Conservation (phyloP, 257 asterid species). For the Solanum chiquidenum region DNA sequence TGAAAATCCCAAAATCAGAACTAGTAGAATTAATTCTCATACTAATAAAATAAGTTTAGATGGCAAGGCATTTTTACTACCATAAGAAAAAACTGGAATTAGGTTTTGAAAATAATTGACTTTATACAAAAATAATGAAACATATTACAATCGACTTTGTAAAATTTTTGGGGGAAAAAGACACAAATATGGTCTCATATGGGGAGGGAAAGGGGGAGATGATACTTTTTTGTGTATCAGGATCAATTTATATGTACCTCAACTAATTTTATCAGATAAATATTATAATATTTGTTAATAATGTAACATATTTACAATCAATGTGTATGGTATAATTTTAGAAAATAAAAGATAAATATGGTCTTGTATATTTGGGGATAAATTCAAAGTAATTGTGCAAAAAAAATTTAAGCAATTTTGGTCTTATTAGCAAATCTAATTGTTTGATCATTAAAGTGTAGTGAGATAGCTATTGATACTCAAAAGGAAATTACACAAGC, state of each 20-base stretch:
- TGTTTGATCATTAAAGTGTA: neutral
- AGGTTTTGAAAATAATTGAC: no score
- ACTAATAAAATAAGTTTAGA: no score
- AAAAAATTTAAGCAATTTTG: neutral
- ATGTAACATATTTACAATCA: neutral
- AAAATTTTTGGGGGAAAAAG: neutral
- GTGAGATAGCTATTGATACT: neutral
- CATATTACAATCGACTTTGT: no score
- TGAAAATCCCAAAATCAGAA: neutral
- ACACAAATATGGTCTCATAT: neutral
- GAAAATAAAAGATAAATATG: neutral
- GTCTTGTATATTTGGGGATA: neutral
- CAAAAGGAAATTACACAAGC: neutral
- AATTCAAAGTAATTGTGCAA: neutral
- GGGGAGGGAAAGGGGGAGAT: neutral
- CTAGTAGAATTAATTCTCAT: neutral
- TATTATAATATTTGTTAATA: neutral
- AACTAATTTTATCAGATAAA: no score
- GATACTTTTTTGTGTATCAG: neutral
- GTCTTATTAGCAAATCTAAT: neutral
- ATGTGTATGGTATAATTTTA: neutral
- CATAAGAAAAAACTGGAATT: no score
- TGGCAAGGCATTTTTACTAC: no score
- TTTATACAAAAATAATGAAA: no score
- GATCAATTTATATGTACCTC: neutral